Evolutionary conservation across 768 basidiomycete species (phyloP).

Genomic region (button mushroom (Agaricus bisporus)): DNA sequence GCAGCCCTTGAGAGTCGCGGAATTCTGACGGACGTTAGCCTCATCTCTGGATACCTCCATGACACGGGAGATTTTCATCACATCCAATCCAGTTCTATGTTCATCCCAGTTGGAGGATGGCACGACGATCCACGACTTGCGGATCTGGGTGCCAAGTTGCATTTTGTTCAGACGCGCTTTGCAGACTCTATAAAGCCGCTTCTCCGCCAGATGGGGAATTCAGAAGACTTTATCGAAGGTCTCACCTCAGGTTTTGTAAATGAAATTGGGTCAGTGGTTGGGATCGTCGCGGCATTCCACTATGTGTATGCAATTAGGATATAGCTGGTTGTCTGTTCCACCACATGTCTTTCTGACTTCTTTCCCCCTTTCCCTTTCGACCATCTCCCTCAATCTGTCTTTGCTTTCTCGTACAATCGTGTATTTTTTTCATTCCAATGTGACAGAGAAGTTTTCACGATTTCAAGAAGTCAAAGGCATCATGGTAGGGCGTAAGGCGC

Average conservation of each 20-base stretch:
- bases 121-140: constrained; percentile 24
- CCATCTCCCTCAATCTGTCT: not conserved
- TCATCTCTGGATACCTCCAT: constrained; percentile 31
- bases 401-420: not conserved
- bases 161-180: constrained; percentile 33
- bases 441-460: not conserved
- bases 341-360: no score
- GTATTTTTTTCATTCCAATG: not conserved
- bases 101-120: constrained; percentile 59
- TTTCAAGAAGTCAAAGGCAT: not conserved
- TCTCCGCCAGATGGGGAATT: constrained; percentile 33
- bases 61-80: constrained; percentile 34
- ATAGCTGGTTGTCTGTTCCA: not conserved
- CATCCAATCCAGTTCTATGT: constrained; percentile 25
- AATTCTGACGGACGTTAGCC: constrained; percentile 30
- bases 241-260: constrained; percentile 35
- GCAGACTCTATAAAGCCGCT: constrained; percentile 44
- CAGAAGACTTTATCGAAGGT: constrained; percentile 28
- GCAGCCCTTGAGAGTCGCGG: constrained; percentile 28
- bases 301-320: constrained; percentile 38
- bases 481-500: not conserved
- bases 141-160: constrained; percentile 36
- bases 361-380: no score
- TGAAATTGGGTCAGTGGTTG: constrained; percentile 41
- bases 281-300: constrained; percentile 43